Evolutionary conservation across 78 protist genomes (phyloP).

Genomic region (Dictyostelium firmibasis): DNA sequence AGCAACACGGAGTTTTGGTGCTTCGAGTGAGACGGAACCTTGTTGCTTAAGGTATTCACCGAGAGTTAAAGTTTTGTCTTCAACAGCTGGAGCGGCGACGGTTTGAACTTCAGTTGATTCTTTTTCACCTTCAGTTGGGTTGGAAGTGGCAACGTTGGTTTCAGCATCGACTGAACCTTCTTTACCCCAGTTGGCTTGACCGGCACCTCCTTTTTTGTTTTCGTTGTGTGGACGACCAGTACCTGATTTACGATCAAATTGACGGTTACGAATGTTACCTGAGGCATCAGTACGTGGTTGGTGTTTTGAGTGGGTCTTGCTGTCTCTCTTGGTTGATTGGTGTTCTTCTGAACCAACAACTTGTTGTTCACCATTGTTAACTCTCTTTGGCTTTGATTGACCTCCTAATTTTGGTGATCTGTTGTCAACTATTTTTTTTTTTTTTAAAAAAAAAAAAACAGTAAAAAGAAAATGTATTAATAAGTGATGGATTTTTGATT

Average conservation of each 20-base stretch:
- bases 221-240: conserved; percentile 62
- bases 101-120: not conserved
- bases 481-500: too few species aligned
- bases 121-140: conserved; percentile 4
- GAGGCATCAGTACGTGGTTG: conserved; percentile 52
- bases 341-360: conserved; percentile 7
- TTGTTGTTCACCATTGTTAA: not conserved
- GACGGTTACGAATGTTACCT: conserved; percentile 66
- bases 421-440: not conserved
- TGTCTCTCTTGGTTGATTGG: conserved; percentile 36
- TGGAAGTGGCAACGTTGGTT: not conserved
- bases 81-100: conserved; percentile 7
- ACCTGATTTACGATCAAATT: conserved; percentile 54
- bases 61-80: conserved; percentile 56
- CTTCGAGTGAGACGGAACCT: not conserved
- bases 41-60: conserved; percentile 51
- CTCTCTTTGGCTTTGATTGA: not conserved
- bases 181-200: conserved; percentile 72
- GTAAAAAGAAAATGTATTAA: not conserved
- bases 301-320: conserved; percentile 21
- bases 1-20: conserved; percentile 57
- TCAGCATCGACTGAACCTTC: not conserved
- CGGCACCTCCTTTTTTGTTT: conserved; percentile 68
- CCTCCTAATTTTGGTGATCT: conserved; percentile 29
- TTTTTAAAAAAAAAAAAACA: not conserved